phyloP scores from a whole-genome alignment of 345 rosid species.

The Rhodamnia rubescens region DNA sequence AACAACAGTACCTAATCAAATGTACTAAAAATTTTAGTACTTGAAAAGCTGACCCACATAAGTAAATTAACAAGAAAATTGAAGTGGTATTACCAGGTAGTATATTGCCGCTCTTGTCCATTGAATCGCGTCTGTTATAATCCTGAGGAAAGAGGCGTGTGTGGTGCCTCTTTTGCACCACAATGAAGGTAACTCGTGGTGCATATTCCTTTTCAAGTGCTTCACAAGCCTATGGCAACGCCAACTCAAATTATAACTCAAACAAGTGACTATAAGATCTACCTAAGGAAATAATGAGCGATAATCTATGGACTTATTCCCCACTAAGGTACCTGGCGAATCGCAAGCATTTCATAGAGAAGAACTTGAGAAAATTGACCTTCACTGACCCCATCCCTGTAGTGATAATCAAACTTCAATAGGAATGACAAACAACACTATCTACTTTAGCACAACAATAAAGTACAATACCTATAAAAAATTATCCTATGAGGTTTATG shows the following conservation, averaged over 20 bases:
- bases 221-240: conserved; percentile 39
- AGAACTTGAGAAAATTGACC: conserved; percentile 64
- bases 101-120: conserved; percentile 65
- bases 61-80: neutral
- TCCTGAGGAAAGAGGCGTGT: conserved; percentile 63
- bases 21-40: neutral
- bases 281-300: neutral
- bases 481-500: conserved; percentile 43
- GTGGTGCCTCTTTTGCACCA: conserved; percentile 81
- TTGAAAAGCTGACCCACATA: neutral
- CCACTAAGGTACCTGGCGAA: conserved; percentile 30
- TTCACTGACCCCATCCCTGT: conserved; percentile 89
- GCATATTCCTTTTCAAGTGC: conserved; percentile 36
- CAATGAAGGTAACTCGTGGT: conserved; percentile 60
- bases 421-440: no score
- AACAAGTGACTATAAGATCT: neutral
- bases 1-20: conserved; percentile 60
- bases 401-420: no score
- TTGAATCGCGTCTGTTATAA: conserved; percentile 7
- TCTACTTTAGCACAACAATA: no score
- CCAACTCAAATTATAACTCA: neutral
- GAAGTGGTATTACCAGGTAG: conserved; percentile 50
- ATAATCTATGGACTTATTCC: neutral
- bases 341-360: conserved; percentile 49
- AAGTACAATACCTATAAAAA: no score